These are phyloP conservation scores for Micractinium conductrix DNA, from an alignment of 139 green algal species.

Conservation along the genomic window DNA sequence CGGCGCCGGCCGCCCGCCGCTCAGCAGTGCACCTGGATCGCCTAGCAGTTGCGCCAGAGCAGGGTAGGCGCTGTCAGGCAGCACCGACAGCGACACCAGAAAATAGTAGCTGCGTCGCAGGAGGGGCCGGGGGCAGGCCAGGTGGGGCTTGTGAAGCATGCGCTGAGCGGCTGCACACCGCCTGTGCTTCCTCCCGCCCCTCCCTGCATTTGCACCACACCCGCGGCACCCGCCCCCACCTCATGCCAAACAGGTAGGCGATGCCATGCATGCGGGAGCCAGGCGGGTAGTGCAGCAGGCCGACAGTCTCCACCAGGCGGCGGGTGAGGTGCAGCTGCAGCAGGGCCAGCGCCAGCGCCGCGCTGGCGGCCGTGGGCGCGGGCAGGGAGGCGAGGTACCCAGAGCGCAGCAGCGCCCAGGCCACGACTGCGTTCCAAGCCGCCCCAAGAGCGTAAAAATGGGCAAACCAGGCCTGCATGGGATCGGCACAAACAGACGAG, in stretches of 20 bases:
- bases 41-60: neutral
- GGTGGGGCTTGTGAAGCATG: neutral
- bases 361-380: neutral
- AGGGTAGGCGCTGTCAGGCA: conserved; percentile 35
- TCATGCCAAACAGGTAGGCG: conserved; percentile 82
- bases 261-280: conserved; percentile 79
- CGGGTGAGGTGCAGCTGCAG: conserved; percentile 72
- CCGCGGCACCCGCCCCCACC: conserved; percentile 37
- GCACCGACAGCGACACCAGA: conserved; percentile 66
- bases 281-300: conserved; percentile 60
- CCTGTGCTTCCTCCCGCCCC: too few species aligned
- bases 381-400: neutral
- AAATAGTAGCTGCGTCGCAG: conserved; percentile 71
- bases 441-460: conserved; percentile 80
- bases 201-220: too few species aligned
- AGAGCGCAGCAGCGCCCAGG: neutral
- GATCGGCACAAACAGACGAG: too few species aligned
- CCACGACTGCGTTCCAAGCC: conserved; percentile 25
- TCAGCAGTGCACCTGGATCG: neutral
- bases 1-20: neutral
- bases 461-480: conserved; percentile 70
- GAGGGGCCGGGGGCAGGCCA: neutral
- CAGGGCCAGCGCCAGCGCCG: conserved; percentile 25
- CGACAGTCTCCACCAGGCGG: conserved; percentile 59
- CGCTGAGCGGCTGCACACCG: too few species aligned